Conservation (phyloP, 1,139 yeast genomes). For the Zygosaccharomyces sapae region DNA sequence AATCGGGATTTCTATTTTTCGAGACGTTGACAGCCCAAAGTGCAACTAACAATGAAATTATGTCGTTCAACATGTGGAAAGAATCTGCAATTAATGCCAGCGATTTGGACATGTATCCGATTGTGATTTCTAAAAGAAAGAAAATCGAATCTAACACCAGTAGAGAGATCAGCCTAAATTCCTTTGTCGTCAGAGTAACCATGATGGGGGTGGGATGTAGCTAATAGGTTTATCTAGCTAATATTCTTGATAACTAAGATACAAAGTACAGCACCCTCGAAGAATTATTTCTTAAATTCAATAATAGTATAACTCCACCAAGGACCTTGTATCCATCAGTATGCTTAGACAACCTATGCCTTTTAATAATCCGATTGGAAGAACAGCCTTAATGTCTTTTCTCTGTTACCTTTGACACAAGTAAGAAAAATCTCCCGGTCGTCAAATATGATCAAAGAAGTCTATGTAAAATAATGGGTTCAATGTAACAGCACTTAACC, state of each 20-base stretch:
- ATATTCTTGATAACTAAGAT: no score
- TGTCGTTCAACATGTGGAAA: conserved; percentile 95
- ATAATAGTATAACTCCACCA: no score
- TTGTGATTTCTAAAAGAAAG: conserved; percentile 77
- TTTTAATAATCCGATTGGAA: background rate
- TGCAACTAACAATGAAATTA: conserved; percentile 83
- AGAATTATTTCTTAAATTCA: no score
- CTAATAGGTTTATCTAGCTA: no score
- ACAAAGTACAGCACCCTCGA: no score
- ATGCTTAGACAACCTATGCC: background rate
- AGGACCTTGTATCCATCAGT: background rate
- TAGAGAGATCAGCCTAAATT: conserved; percentile 66
- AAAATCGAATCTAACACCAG: conserved; percentile 74
- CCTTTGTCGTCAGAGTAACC: conserved; percentile 45
- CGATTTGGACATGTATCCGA: conserved; percentile 87
- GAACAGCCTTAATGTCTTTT: no score
- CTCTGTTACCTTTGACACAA: background rate
- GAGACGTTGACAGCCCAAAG: conserved; percentile 95
- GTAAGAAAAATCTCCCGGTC: background rate
- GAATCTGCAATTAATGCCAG: conserved; percentile 92
- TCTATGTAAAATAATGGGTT: no score
- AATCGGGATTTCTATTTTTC: conserved; percentile 75
- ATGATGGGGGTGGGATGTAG: background rate
- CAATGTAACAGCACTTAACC: no score
- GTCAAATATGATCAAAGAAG: background rate